Evolutionary conservation across 2,329 filamentous ascomycete genomes (phyloP).

Genomic region (Colletotrichum sp.): DNA sequence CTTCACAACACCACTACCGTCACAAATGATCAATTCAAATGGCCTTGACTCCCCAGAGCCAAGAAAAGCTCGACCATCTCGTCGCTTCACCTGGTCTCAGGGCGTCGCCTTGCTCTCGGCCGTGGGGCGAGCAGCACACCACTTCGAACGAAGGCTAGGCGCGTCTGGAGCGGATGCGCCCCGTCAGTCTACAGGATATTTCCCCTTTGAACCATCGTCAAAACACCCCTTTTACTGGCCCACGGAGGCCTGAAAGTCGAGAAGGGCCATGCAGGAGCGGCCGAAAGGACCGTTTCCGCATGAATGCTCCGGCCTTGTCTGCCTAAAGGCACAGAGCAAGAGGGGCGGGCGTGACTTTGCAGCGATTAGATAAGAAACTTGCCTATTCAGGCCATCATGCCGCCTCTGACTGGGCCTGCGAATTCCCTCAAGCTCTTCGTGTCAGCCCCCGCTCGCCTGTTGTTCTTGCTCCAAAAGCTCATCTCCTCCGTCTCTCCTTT

Average conservation of each 20-base stretch:
- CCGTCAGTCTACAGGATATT: neutral
- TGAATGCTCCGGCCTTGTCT: neutral
- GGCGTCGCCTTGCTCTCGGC: neutral
- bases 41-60: neutral
- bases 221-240: neutral
- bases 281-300: neutral
- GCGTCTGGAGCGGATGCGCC: neutral
- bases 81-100: neutral
- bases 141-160: neutral
- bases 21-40: neutral
- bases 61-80: neutral
- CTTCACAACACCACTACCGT: neutral
- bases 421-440: neutral
- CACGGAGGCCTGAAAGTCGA: neutral
- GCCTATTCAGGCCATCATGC: conserved; percentile 18
- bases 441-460: neutral
- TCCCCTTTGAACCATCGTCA: neutral
- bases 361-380: conserved; percentile 19
- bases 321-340: neutral
- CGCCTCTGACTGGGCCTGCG: conserved; percentile 7
- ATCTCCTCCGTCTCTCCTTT: neutral
- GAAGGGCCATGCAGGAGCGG: neutral
- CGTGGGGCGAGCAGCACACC: neutral
- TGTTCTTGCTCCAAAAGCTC: neutral
- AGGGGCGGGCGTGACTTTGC: neutral